Percentiles rank a stretch among this genome's conserved stretches.
Evolutionary conservation across 1,284 basidiomycete genomes (phyloP).

Genomic region (Irpex sp.): DNA sequence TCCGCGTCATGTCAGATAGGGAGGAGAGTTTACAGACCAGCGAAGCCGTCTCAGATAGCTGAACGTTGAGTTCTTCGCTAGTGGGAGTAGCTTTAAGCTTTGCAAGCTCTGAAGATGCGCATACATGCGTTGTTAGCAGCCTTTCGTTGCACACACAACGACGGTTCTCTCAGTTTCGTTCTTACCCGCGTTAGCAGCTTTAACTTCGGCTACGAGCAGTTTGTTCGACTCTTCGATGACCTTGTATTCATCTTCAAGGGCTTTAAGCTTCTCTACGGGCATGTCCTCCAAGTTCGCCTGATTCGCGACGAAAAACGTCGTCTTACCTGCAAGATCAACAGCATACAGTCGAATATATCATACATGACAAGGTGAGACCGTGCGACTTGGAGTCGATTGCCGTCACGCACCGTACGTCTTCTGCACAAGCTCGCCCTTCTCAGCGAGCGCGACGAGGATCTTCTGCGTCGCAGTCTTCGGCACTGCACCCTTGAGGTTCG

Average conservation of each 20-base stretch:
- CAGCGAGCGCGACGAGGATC: slow-evolving; percentile 70
- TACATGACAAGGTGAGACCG: not conserved
- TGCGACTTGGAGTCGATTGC: not conserved
- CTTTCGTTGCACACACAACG: not conserved
- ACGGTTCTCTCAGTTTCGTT: not conserved
- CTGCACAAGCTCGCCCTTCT: slow-evolving; percentile 68
- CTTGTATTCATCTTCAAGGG: slow-evolving; percentile 51
- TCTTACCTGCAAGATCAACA: slow-evolving; percentile 53
- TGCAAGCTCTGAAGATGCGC: slow-evolving; percentile 48
- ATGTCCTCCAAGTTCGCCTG: slow-evolving; percentile 60
- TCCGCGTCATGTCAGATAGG: not conserved
- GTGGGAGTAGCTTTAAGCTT: slow-evolving; percentile 61
- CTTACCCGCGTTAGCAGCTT: slow-evolving; percentile 47
- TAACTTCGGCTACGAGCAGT: slow-evolving; percentile 42
- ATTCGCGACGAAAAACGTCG: slow-evolving; percentile 76
- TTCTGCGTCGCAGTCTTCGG: slow-evolving; percentile 80
- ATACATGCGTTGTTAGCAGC: not conserved
- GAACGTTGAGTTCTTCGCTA: slow-evolving; percentile 54
- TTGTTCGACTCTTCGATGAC: slow-evolving; percentile 58
- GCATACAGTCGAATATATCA: slow-evolving; percentile 6
- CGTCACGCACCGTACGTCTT: slow-evolving; percentile 68
- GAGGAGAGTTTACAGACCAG: slow-evolving; percentile 31
- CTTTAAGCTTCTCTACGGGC: slow-evolving; percentile 50
- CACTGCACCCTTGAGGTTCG: slow-evolving; percentile 82
- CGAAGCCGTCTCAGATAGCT: slow-evolving; percentile 38